phyloP scores from a whole-genome alignment of 257 asterid genomes.

The Handroanthus guayacan region DNA sequence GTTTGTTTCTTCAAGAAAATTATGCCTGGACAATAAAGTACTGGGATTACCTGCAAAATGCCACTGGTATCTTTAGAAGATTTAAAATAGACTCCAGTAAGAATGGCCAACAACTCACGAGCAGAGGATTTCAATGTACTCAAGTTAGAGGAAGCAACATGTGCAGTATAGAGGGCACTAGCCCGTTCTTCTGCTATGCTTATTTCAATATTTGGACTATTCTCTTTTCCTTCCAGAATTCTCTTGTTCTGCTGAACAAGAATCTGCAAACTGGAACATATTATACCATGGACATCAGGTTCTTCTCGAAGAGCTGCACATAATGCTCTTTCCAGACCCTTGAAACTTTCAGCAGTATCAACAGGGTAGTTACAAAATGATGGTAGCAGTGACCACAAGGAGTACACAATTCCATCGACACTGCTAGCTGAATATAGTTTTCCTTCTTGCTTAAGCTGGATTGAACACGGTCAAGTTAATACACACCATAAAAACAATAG shows the following conservation, averaged over 20 bases:
- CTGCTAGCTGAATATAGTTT: constrained; percentile 64
- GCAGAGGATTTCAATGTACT: constrained; percentile 62
- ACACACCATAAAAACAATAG: constrained; percentile 18
- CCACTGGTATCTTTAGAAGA: constrained; percentile 76
- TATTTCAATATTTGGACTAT: constrained; percentile 42
- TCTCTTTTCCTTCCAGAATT: constrained; percentile 61
- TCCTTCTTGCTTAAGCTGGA: constrained; percentile 83
- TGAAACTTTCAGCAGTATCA: constrained; percentile 81
- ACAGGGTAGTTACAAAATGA: constrained; percentile 93
- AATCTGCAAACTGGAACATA: constrained; percentile 85
- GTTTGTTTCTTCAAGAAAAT: neutral
- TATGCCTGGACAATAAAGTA: neutral
- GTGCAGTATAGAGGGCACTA: constrained; percentile 54
- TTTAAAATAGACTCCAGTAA: constrained; percentile 59
- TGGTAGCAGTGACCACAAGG: constrained; percentile 96
- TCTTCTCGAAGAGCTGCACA: constrained; percentile 75
- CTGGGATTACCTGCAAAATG: constrained; percentile 63
- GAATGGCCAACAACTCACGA: constrained; percentile 57
- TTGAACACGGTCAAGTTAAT: constrained; percentile 24
- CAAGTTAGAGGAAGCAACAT: constrained; percentile 74
- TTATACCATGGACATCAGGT: constrained; percentile 66
- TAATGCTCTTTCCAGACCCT: constrained; percentile 63
- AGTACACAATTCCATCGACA: constrained; percentile 74
- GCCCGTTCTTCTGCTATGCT: constrained; percentile 63
- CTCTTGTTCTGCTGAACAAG: constrained; percentile 83